A percentile compares a stretch with the other conserved stretches of the same genome.
These are phyloP conservation scores for Coemansia sp. DNA, from an alignment of 192 early-diverging fungal genomes.

Conservation along the genomic window DNA sequence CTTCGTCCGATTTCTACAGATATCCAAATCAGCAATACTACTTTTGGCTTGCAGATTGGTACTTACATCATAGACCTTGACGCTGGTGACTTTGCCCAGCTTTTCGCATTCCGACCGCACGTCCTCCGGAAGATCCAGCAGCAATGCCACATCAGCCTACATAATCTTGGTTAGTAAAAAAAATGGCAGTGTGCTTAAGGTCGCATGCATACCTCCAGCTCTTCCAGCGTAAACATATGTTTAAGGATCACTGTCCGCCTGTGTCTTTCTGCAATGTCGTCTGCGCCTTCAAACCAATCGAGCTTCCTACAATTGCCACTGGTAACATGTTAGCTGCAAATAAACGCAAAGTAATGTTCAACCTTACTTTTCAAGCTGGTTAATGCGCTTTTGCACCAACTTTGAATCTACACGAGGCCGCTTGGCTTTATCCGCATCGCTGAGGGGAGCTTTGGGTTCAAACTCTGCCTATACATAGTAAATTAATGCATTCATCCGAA, in stretches of 20 bases:
- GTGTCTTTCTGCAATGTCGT: conserved; percentile 71
- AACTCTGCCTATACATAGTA: conserved; percentile 69
- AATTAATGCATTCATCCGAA: conserved; percentile 1
- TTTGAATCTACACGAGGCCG: conserved; percentile 56
- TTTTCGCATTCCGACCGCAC: conserved; percentile 92
- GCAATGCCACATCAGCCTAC: conserved; percentile 76
- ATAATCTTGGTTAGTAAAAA: background rate
- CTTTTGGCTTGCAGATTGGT: no score
- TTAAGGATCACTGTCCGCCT: conserved; percentile 86
- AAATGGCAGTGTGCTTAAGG: background rate
- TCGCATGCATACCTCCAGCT: conserved; percentile 72
- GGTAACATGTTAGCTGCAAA: conserved; percentile 3
- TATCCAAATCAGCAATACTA: background rate
- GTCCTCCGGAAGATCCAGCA: conserved; percentile 92
- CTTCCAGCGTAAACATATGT: conserved; percentile 88
- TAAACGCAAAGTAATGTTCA: background rate
- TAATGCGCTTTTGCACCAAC: conserved; percentile 62
- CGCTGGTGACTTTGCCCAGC: conserved; percentile 90
- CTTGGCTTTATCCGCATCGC: conserved; percentile 22
- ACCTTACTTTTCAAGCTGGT: conserved; percentile 67
- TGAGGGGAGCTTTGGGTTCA: conserved; percentile 62
- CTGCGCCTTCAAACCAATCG: conserved; percentile 84
- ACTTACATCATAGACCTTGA: conserved; percentile 90
- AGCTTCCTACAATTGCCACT: conserved; percentile 56
- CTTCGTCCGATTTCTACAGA: conserved; percentile 69